Evolutionary conservation across 257 asterid genomes (phyloP), one percentile per base, ranked within the genome.

Genomic region (Jasminum sambac): DNA sequence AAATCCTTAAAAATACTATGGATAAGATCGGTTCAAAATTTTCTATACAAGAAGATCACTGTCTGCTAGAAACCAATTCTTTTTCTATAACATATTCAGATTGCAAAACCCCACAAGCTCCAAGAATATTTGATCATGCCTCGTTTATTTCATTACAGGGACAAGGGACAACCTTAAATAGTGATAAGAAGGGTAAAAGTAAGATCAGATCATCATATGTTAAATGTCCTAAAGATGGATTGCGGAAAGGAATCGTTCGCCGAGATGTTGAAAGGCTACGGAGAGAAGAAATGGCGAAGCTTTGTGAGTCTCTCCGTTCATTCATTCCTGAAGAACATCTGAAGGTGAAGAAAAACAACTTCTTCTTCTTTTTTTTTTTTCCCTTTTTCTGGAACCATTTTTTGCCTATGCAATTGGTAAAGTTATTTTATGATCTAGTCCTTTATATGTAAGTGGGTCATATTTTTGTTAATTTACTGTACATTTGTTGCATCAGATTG

Each of bases 221-320:
- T 11, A 30, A 50, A 2, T 17, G 11, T 50, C 25, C 59, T 8
- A 17, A 50, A 50, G 59, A 50, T 50, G 59, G 23, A 11, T 5
- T 19, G 77, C 26, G 52, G 72, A 78, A 65, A 77, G 82, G 76
- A 71, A 63, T 59, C 0, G 36, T 62, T 52, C 87, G 79, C 60
- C 69, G 84, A 38, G 88, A 80, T 4, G 66, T 81, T 12, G 92
- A 87, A 70, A 76, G 86, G 42, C 81, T 78, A 71, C 82, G 92
- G 39, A 74, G 86, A 66, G 76, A 75, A 75, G 86, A 77, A 71
- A 84, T 84, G 87, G 66, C 92, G 14, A 59, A 23, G 42, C 92
- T 87, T 75, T 71, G 72, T 60, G 44, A 43, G 21, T 77, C 84
- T 60, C 90, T 87, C 24, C 80, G 82, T 62, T 71, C 83, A 34